Evolutionary conservation across 306 rosid species (phyloP).

Genomic region (Carpinus fangiana): DNA sequence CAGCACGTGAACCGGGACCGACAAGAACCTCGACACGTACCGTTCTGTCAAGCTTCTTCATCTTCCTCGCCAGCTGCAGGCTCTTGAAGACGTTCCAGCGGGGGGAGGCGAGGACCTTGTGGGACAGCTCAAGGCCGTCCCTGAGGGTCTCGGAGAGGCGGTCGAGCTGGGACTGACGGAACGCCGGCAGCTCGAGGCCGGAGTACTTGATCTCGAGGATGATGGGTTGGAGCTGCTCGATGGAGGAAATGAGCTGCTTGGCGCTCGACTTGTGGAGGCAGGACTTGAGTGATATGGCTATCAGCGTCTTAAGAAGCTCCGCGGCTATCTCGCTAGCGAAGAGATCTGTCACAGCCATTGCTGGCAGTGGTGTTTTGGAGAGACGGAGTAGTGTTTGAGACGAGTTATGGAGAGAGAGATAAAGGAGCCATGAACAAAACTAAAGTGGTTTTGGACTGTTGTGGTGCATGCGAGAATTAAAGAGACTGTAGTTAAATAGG

Average conservation of each 20-base stretch:
- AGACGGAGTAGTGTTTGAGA: background rate
- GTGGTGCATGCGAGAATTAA: too few species aligned
- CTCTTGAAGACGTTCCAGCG: slow-evolving; percentile 83
- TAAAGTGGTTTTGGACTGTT: too few species aligned
- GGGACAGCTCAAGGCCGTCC: slow-evolving; percentile 59
- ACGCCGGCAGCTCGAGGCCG: slow-evolving; percentile 64
- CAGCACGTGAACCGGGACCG: slow-evolving; percentile 58
- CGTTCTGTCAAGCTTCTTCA: slow-evolving; percentile 76
- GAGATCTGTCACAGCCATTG: slow-evolving; percentile 67
- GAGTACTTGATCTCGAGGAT: slow-evolving; percentile 76
- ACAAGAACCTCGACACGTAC: slow-evolving; percentile 50
- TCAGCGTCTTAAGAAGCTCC: slow-evolving; percentile 66
- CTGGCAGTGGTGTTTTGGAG: background rate
- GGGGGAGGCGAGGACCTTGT: slow-evolving; percentile 50
- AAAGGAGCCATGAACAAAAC: too few species aligned
- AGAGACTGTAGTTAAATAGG: too few species aligned
- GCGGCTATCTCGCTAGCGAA: slow-evolving; percentile 83
- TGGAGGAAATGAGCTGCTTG: slow-evolving; percentile 37
- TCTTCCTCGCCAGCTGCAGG: slow-evolving; percentile 53
- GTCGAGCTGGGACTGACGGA: slow-evolving; percentile 63
- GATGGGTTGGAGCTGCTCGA: slow-evolving; percentile 48
- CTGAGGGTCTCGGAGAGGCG: slow-evolving; percentile 62
- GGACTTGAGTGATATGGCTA: slow-evolving; percentile 50
- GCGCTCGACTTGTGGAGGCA: slow-evolving; percentile 59
- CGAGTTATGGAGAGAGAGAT: too few species aligned